phyloP scores from a whole-genome alignment of 2,329 filamentous ascomycete genomes.

The Catunica adiposa region DNA sequence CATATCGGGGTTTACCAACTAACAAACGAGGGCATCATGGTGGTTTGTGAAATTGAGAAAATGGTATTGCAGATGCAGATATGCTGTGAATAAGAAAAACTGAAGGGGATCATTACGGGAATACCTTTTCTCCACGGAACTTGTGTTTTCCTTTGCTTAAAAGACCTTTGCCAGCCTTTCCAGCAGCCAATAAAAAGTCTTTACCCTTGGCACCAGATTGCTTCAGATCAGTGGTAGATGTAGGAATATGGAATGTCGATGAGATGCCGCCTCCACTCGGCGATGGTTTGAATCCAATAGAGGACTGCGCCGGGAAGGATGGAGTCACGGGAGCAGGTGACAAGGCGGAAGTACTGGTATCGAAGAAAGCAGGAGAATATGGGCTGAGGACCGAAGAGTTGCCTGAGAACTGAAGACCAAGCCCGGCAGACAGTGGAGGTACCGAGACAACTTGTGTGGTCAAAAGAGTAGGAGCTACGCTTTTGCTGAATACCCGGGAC shows the following conservation, averaged over 20 bases:
- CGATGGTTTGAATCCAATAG: slow-evolving; percentile 9
- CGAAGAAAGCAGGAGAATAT: slow-evolving; percentile 40
- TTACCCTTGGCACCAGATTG: slow-evolving; percentile 59
- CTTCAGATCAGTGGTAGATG: slow-evolving; percentile 28
- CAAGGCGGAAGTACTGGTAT: slow-evolving; percentile 25
- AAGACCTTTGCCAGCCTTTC: slow-evolving; percentile 77
- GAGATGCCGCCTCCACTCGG: slow-evolving; percentile 21
- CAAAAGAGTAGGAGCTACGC: background rate
- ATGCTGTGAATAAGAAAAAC: background rate
- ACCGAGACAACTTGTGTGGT: slow-evolving; percentile 16
- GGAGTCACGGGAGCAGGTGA: slow-evolving; percentile 18
- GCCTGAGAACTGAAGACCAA: slow-evolving; percentile 16
- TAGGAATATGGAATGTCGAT: slow-evolving; percentile 22
- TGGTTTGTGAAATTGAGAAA: background rate
- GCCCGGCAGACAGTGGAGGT: slow-evolving; percentile 18
- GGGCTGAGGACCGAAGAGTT: slow-evolving; percentile 22
- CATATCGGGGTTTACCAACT: background rate
- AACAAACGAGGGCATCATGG: slow-evolving; percentile 1
- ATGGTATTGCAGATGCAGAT: background rate
- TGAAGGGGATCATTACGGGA: slow-evolving; percentile 38
- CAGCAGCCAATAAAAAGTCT: slow-evolving; percentile 71
- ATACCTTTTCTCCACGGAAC: slow-evolving; percentile 74
- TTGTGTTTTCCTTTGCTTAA: slow-evolving; percentile 83
- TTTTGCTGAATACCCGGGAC: slow-evolving; percentile 20
- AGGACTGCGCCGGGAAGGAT: slow-evolving; percentile 18